Evolutionary conservation across 805 yeast genomes (phyloP).

Genomic region (Saturnispora galanensis): DNA sequence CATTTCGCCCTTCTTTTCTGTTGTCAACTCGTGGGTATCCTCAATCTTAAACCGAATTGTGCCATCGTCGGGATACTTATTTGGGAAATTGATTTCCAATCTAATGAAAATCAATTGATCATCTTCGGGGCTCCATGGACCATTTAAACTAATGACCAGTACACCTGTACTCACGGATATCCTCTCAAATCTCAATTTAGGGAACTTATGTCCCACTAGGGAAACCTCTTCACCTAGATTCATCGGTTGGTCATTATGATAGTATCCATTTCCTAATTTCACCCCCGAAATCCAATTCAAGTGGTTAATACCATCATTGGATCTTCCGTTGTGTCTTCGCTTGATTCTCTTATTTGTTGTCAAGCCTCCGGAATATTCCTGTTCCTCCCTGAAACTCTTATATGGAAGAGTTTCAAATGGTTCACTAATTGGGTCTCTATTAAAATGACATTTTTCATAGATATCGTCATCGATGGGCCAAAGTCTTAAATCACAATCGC

Average conservation of each 20-base stretch:
- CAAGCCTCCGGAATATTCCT: neutral
- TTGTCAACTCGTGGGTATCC: slow-evolving; percentile 61
- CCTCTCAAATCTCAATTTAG: slow-evolving; percentile 75
- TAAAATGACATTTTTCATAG: slow-evolving; percentile 37
- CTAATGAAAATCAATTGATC: slow-evolving; percentile 53
- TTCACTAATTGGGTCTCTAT: slow-evolving; percentile 18
- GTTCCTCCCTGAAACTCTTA: slow-evolving; percentile 43
- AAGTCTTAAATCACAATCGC: slow-evolving; percentile 72
- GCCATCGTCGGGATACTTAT: slow-evolving; percentile 52
- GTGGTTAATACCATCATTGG: slow-evolving; percentile 43
- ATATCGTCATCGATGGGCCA: slow-evolving; percentile 59
- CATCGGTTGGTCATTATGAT: slow-evolving; percentile 31
- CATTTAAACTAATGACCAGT: slow-evolving; percentile 65
- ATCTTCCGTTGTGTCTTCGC: slow-evolving; percentile 19
- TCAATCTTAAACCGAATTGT: slow-evolving; percentile 58
- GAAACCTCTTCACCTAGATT: slow-evolving; percentile 90
- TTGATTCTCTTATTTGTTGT: slow-evolving; percentile 12
- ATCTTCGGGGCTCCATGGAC: slow-evolving; percentile 52
- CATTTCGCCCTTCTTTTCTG: slow-evolving; percentile 42
- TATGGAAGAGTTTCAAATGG: slow-evolving; percentile 30
- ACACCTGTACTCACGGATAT: slow-evolving; percentile 84
- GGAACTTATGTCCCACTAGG: slow-evolving; percentile 78
- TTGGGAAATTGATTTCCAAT: slow-evolving; percentile 61
- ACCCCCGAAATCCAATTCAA: slow-evolving; percentile 93
- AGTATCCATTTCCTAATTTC: slow-evolving; percentile 50